Evolutionary conservation across 176 grass and related monocot genomes (phyloP).

Genomic region (Dactylis glomerata): DNA sequence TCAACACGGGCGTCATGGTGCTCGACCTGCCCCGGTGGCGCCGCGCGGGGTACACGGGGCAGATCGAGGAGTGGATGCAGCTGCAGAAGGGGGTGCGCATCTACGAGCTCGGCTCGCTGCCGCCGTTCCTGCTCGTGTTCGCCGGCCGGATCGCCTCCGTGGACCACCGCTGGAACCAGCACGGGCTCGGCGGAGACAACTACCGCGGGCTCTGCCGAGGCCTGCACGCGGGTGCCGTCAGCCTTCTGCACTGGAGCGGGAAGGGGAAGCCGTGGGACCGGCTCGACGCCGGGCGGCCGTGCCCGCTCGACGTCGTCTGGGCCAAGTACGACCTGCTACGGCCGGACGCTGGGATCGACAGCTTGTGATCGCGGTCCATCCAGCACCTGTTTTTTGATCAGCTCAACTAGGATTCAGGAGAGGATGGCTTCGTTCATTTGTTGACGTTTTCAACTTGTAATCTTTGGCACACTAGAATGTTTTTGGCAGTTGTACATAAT

Average conservation of each 20-base stretch:
- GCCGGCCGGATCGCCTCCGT: constrained; percentile 65
- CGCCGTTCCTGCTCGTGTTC: constrained; percentile 88
- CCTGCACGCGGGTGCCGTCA: constrained; percentile 72
- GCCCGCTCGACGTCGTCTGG: constrained; percentile 83
- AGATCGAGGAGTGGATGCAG: constrained; percentile 92
- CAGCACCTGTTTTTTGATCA: too few species aligned
- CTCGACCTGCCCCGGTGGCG: constrained; percentile 69
- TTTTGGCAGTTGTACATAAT: too few species aligned
- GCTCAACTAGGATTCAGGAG: too few species aligned
- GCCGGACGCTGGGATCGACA: constrained; percentile 32
- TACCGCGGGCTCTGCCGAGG: constrained; percentile 69
- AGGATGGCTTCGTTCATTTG: too few species aligned
- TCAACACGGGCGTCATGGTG: constrained; percentile 94
- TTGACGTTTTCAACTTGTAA: too few species aligned
- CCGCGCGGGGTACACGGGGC: constrained; percentile 42
- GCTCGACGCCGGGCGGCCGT: constrained; percentile 53
- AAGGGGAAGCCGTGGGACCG: constrained; percentile 84
- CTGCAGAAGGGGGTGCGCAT: constrained; percentile 72
- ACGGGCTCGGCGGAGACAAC: constrained; percentile 91
- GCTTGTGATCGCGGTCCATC: too few species aligned
- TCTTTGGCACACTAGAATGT: too few species aligned
- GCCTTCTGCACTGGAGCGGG: constrained; percentile 93
- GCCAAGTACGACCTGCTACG: constrained; percentile 74
- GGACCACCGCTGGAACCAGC: constrained; percentile 87
- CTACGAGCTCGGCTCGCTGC: constrained; percentile 86